Evolutionary conservation across 1,139 yeast species (phyloP).

Genomic region (Geotrichum candidum): DNA sequence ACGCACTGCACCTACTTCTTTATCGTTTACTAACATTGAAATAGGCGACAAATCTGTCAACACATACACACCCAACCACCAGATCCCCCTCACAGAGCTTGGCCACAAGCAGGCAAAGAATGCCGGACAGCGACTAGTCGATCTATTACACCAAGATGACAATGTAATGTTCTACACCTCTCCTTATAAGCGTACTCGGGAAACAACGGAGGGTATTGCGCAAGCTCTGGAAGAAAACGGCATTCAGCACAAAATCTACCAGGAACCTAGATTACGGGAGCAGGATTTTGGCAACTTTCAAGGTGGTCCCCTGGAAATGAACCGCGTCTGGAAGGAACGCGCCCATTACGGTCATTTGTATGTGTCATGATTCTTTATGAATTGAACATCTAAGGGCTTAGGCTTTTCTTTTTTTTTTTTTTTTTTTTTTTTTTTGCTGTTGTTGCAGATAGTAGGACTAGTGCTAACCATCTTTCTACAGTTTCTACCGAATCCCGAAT

Average conservation of each 20-base stretch:
- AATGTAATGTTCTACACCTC: slow-evolving; percentile 65
- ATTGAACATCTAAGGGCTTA: not conserved
- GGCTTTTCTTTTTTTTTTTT: no score
- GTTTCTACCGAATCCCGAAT: slow-evolving; percentile 78
- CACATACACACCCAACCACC: slow-evolving; percentile 69
- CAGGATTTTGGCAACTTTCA: slow-evolving; percentile 95
- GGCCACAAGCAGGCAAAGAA: slow-evolving; percentile 58
- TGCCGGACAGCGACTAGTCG: slow-evolving; percentile 59
- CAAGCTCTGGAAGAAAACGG: slow-evolving; percentile 48
- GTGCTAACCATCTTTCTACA: not conserved
- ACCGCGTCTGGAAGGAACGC: slow-evolving; percentile 68
- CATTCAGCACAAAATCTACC: slow-evolving; percentile 50
- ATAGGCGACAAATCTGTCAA: slow-evolving; percentile 66
- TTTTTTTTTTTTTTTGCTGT: not conserved
- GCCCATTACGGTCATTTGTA: slow-evolving; percentile 82
- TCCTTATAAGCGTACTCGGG: slow-evolving; percentile 76
- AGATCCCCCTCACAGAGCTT: slow-evolving; percentile 58
- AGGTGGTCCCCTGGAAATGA: slow-evolving; percentile 66
- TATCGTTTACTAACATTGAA: not conserved
- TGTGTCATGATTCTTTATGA: slow-evolving; percentile 3
- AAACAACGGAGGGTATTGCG: slow-evolving; percentile 66
- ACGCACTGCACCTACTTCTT: not conserved
- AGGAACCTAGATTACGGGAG: slow-evolving; percentile 86
- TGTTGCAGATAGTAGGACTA: not conserved
- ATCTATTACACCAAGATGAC: slow-evolving; percentile 48